Percentiles rank a stretch among this genome's conserved stretches.
phyloP scores from a whole-genome alignment of 805 yeast species.

The Kregervanrija pseudodelftensis region DNA sequence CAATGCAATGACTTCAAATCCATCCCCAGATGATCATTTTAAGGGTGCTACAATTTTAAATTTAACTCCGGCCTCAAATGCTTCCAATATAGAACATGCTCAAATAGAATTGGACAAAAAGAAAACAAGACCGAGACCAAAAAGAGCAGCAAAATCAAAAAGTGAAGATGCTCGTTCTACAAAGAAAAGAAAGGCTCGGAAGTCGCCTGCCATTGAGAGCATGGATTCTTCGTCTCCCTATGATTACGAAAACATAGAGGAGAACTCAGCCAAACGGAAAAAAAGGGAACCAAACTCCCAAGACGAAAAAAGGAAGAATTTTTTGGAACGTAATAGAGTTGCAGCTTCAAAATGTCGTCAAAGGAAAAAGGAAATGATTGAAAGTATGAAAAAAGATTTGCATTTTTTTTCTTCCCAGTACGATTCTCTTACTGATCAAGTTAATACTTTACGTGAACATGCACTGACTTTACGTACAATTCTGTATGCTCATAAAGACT shows the following conservation, averaged over 20 bases:
- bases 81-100: too few relatives aligned
- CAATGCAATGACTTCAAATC: too few relatives aligned
- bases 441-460: slow-evolving; percentile 52
- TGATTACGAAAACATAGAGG: too few relatives aligned
- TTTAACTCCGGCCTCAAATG: too few relatives aligned
- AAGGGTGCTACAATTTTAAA: too few relatives aligned
- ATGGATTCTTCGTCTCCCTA: too few relatives aligned
- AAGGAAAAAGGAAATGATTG: slow-evolving; percentile 83
- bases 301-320: slow-evolving; percentile 72
- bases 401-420: slow-evolving; percentile 65
- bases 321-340: slow-evolving; percentile 84
- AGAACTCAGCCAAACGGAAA: too few relatives aligned
- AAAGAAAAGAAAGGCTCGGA: slow-evolving; percentile 4
- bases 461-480: slow-evolving; percentile 42
- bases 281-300: slow-evolving; percentile 27
- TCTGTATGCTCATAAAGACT: slow-evolving; percentile 44
- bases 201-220: too few relatives aligned
- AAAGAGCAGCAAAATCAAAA: slow-evolving; percentile 3
- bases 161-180: neutral
- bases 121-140: slow-evolving; percentile 6
- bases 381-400: slow-evolving; percentile 75
- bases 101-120: neutral
- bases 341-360: slow-evolving; percentile 98
- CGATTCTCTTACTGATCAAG: slow-evolving; percentile 53
- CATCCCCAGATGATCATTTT: too few relatives aligned